Evolutionary conservation across 257 asterid species (phyloP).

Genomic region (Solanum habrochaites): DNA sequence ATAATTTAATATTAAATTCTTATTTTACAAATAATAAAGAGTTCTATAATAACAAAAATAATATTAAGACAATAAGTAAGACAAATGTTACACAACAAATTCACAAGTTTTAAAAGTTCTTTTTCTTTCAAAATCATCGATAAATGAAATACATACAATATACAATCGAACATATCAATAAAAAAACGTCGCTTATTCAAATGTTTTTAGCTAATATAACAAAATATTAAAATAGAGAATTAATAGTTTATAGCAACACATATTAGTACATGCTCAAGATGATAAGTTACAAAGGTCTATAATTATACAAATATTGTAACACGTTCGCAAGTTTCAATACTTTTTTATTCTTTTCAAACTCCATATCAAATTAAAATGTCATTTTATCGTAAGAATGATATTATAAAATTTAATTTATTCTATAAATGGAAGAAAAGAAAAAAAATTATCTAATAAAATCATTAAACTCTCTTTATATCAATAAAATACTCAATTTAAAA

Average conservation of each 20-base stretch:
- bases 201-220: neutral
- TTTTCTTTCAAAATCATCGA: neutral
- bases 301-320: neutral
- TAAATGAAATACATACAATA: rapidly evolving
- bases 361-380: rapidly evolving
- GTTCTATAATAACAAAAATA: neutral
- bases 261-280: neutral
- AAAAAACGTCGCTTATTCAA: rapidly evolving
- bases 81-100: neutral
- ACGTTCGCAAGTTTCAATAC: neutral
- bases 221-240: neutral
- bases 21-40: neutral
- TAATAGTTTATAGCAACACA: neutral
- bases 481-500: too few species aligned
- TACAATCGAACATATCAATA: neutral
- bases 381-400: neutral
- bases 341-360: too few species aligned
- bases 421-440: neutral
- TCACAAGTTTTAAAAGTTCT: neutral
- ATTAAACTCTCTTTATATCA: too few species aligned
- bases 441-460: too few species aligned
- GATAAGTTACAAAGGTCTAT: neutral
- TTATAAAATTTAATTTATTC: neutral
- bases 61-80: neutral
- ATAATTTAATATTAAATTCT: neutral